Percentiles rank a stretch among this genome's conserved stretches.
These are phyloP conservation scores for Boletus sp. DNA, from an alignment of 768 basidiomycete genomes.

Conservation along the genomic window DNA sequence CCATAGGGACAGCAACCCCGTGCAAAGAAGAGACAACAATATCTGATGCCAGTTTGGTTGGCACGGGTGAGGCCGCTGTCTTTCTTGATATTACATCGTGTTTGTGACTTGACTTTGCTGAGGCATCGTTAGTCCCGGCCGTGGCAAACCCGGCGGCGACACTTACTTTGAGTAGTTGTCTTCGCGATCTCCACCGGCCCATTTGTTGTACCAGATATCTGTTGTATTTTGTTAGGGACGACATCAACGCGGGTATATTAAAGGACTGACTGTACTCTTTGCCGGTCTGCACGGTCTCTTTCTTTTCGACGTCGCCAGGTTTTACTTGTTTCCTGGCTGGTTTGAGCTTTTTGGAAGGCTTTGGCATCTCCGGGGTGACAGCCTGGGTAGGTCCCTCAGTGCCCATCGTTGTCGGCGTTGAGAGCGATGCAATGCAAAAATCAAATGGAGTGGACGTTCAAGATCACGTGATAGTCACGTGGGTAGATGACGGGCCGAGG, in stretches of 20 bases:
- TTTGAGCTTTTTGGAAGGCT: conserved; percentile 63
- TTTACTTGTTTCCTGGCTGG: conserved; percentile 95
- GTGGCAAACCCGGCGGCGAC: not conserved
- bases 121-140: not conserved
- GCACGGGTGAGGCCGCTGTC: conserved; percentile 95
- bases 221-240: conserved; percentile 10
- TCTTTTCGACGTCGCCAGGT: conserved; percentile 85
- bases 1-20: conserved; percentile 98
- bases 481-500: conserved; percentile 18
- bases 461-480: conserved; percentile 25
- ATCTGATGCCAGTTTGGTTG: conserved; percentile 89
- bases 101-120: conserved; percentile 93
- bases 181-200: conserved; percentile 99
- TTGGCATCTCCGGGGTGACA: conserved; percentile 19
- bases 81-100: conserved; percentile 81
- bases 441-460: not conserved
- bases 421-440: not conserved
- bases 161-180: conserved; percentile 92
- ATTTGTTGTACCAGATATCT: conserved; percentile 99
- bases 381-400: conserved; percentile 24
- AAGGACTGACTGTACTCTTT: conserved; percentile 87
- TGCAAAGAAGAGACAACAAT: conserved; percentile 92
- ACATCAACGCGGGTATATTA: not conserved
- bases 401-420: conserved; percentile 29
- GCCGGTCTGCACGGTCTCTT: conserved; percentile 84